A percentile compares a stretch with the other conserved stretches of the same genome.
Conservation (phyloP, 441 rosid species). For the Lagerstroemia fauriei region DNA sequence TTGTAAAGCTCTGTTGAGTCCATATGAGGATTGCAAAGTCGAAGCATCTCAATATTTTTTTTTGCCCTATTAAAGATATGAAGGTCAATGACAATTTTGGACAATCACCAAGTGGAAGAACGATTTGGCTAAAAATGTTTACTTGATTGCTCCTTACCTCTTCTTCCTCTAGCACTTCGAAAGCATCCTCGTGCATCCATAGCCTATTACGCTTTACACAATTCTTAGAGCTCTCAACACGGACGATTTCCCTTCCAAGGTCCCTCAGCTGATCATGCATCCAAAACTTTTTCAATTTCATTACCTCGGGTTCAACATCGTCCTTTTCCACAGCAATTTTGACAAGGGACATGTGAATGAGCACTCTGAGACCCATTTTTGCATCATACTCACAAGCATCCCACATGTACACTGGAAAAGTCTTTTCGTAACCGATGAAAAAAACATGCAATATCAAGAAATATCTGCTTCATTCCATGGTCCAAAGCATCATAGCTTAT, state of each 20-base stretch:
- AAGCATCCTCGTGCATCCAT: neutral
- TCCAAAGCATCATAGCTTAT: neutral
- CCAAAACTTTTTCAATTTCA: neutral
- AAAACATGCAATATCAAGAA: slow-evolving; percentile 2
- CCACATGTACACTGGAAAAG: slow-evolving; percentile 13
- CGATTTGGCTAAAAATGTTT: too few relatives aligned
- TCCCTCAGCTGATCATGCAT: slow-evolving; percentile 20
- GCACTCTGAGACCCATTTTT: neutral
- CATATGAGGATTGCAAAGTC: neutral
- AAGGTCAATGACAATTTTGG: neutral
- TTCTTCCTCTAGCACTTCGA: neutral
- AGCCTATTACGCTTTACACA: neutral
- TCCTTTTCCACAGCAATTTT: neutral
- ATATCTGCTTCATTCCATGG: neutral
- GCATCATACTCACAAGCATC: neutral
- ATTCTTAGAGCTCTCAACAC: neutral
- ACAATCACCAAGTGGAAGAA: too few relatives aligned
- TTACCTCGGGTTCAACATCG: too few relatives aligned
- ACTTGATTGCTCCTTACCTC: neutral
- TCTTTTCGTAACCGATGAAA: neutral
- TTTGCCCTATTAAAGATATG: neutral
- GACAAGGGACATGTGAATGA: neutral
- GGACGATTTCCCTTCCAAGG: slow-evolving; percentile 1
- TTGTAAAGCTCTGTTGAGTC: neutral
- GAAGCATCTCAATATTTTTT: neutral